Conservation (phyloP, 2,329 filamentous ascomycete species). For the Colletotrichum godetiae region DNA sequence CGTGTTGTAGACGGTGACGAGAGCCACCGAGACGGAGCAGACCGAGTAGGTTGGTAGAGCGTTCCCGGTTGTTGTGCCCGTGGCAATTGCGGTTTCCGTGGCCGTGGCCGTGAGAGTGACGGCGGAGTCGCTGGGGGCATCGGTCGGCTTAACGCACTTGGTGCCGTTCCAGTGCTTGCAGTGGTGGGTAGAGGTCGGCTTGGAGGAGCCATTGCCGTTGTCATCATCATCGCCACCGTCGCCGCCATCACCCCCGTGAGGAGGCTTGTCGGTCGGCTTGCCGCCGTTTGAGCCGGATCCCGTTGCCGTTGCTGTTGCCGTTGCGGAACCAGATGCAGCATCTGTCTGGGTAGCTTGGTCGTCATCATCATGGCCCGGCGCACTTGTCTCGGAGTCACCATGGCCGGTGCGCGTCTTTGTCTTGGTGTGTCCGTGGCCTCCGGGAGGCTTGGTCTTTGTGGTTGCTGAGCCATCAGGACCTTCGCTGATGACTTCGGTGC, state of each 20-base stretch:
- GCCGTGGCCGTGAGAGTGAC: not conserved
- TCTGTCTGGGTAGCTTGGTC: constrained; percentile 6
- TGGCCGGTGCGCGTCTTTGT: not conserved
- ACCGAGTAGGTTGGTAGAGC: constrained; percentile 34
- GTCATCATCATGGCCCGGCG: not conserved
- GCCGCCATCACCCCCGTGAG: not conserved
- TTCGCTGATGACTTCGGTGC: constrained; percentile 27
- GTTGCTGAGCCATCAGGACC: constrained; percentile 12
- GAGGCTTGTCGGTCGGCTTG: constrained; percentile 3
- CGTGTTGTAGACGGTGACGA: constrained; percentile 50
- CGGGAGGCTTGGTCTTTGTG: constrained; percentile 17
- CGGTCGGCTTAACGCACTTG: constrained; percentile 26
- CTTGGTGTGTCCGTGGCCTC: not conserved
- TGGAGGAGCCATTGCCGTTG: not conserved
- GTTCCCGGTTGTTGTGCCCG: constrained; percentile 22
- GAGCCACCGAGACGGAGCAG: constrained; percentile 44
- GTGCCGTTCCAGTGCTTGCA: constrained; percentile 38
- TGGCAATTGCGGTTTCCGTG: not conserved
- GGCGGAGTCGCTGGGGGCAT: not conserved
- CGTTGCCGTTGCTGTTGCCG: not conserved
- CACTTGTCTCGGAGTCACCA: not conserved
- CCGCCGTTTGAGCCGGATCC: not conserved
- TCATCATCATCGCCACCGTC: constrained; percentile 1
- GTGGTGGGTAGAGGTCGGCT: constrained; percentile 30
- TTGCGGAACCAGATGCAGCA: not conserved